Conservation (phyloP, 345 rosid genomes). For the Hevea brasiliensis region DNA sequence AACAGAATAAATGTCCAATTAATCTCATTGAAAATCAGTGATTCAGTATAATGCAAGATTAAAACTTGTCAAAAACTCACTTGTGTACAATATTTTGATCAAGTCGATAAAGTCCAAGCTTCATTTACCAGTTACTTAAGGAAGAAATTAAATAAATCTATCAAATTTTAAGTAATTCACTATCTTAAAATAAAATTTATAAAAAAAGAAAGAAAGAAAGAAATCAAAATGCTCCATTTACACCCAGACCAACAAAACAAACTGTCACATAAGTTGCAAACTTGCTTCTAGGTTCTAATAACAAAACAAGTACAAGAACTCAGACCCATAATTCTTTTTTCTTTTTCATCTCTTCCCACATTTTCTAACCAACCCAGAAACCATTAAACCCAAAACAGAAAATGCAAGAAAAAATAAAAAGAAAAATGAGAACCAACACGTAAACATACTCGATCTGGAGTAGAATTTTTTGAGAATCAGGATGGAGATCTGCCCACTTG, state of each 20-base stretch:
- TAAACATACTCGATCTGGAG: slow-evolving; percentile 74
- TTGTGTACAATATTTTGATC: background rate
- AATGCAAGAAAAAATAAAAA: background rate
- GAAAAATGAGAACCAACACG: background rate
- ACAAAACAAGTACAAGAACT: background rate
- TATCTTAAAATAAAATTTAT: no score
- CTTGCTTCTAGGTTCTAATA: background rate
- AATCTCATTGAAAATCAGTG: background rate
- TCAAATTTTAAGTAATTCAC: background rate
- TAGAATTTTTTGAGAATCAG: slow-evolving; percentile 80
- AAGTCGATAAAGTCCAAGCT: background rate
- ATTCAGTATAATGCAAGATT: background rate
- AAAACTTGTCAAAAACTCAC: no score
- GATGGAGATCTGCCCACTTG: slow-evolving; percentile 94
- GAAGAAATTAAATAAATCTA: background rate
- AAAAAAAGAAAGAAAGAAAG: background rate
- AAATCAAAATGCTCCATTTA: background rate
- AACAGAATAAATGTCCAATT: background rate
- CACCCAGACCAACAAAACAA: background rate
- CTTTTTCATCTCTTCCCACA: background rate
- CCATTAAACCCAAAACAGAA: background rate
- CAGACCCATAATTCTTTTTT: background rate
- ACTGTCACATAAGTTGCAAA: background rate
- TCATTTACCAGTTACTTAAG: background rate
- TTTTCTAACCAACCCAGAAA: background rate